phyloP scores from a whole-genome alignment of 305 asterid species.

The Petunia hybrid region DNA sequence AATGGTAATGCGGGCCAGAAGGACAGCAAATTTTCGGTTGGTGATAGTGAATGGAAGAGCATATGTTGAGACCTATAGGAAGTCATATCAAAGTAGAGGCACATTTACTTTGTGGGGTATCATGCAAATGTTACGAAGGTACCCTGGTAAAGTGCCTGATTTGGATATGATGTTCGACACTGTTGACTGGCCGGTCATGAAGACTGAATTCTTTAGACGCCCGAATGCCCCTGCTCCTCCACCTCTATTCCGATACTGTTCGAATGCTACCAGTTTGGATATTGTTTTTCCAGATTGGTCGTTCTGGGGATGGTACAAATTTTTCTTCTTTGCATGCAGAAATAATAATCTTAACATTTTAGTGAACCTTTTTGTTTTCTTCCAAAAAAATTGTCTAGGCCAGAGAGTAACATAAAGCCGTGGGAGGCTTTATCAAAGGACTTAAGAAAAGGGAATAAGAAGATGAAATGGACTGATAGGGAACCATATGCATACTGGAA shows the following conservation, averaged over 20 bases:
- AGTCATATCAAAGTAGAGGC: constrained; percentile 80
- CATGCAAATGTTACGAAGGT: constrained; percentile 78
- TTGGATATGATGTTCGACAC: constrained; percentile 82
- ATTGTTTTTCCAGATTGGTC: constrained; percentile 98
- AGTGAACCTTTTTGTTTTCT: not conserved
- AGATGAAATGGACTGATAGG: constrained; percentile 58
- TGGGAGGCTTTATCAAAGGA: constrained; percentile 55
- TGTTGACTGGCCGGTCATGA: constrained; percentile 80
- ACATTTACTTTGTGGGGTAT: constrained; percentile 89
- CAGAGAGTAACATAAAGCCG: constrained; percentile 65
- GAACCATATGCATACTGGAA: constrained; percentile 76
- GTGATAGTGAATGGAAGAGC: constrained; percentile 73
- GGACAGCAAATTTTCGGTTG: constrained; percentile 76
- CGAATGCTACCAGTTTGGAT: constrained; percentile 61
- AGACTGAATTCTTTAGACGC: constrained; percentile 43
- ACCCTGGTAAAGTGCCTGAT: constrained; percentile 88
- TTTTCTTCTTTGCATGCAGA: not conserved
- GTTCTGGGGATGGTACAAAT: constrained; percentile 92
- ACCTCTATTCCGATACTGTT: constrained; percentile 81
- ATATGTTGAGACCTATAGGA: constrained; percentile 58
- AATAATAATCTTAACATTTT: not conserved
- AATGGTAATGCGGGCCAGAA: constrained; percentile 72
- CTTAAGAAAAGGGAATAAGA: constrained; percentile 51
- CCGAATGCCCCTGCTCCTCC: constrained; percentile 61
- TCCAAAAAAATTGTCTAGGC: constrained; percentile 50